phyloP scores from a whole-genome alignment of 352 stramenopile genomes.

The Phytophthora sp. region DNA sequence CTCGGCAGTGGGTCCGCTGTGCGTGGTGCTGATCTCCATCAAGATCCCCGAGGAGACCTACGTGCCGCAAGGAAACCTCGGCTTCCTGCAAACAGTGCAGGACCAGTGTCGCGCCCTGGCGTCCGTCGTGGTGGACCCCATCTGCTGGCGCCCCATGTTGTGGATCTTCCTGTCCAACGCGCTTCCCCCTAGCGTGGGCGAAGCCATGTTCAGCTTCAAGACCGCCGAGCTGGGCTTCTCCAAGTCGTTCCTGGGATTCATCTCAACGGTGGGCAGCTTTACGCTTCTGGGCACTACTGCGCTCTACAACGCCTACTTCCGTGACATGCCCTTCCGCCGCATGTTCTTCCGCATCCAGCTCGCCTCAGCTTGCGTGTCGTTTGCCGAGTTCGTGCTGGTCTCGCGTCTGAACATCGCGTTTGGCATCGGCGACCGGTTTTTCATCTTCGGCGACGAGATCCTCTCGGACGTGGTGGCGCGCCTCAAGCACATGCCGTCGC shows the following conservation, averaged over 20 bases:
- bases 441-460: conserved; percentile 87
- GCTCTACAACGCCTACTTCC: conserved; percentile 83
- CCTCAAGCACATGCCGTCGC: conserved; percentile 92
- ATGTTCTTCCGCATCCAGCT: conserved; percentile 84
- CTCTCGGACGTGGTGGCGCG: conserved; percentile 79
- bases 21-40: conserved; percentile 67
- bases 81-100: conserved; percentile 61
- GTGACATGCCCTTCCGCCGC: conserved; percentile 74
- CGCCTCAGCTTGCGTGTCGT: conserved; percentile 65
- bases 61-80: conserved; percentile 21
- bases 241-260: conserved; percentile 80
- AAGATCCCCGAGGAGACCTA: conserved; percentile 63
- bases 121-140: conserved; percentile 66
- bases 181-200: conserved; percentile 67
- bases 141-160: conserved; percentile 80
- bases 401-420: conserved; percentile 67
- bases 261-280: conserved; percentile 77
- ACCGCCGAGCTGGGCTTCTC: conserved; percentile 76
- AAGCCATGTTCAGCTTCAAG: conserved; percentile 89
- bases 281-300: conserved; percentile 74
- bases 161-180: conserved; percentile 87
- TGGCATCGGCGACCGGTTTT: conserved; percentile 70
- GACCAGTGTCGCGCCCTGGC: conserved; percentile 59
- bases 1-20: conserved; percentile 71
- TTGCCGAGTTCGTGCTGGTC: conserved; percentile 77